These are phyloP conservation scores for Cladophialophora bantiana DNA, from an alignment of 2,329 filamentous ascomycete genomes.

Conservation along the genomic window DNA sequence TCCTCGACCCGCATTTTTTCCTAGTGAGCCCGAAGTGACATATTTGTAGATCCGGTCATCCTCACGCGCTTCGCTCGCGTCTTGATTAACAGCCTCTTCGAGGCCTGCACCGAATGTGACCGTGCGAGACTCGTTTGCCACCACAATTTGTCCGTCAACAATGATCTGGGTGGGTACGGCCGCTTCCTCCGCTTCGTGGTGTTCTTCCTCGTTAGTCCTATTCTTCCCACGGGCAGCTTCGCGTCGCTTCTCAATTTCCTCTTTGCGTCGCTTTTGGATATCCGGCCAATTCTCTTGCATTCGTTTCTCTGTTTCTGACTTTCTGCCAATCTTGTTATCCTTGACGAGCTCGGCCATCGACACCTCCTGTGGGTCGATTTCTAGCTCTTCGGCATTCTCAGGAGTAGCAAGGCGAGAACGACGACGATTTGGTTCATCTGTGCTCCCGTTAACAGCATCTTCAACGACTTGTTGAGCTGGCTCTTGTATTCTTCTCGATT, in stretches of 20 bases:
- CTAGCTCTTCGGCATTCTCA: constrained; percentile 55
- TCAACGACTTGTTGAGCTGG: constrained; percentile 29
- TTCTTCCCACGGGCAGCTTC: constrained; percentile 39
- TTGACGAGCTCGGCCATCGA: constrained; percentile 66
- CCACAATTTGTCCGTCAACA: constrained; percentile 64
- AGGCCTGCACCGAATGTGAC: constrained; percentile 65
- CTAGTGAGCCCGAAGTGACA: constrained; percentile 56
- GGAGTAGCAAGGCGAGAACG: constrained; percentile 43
- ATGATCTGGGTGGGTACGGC: constrained; percentile 59
- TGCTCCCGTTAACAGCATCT: constrained; percentile 18
- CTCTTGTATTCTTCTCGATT: constrained; percentile 20
- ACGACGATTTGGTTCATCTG: constrained; percentile 9
- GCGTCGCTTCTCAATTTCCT: constrained; percentile 46
- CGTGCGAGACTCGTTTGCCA: constrained; percentile 60
- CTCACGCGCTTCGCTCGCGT: constrained; percentile 53
- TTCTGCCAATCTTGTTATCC: constrained; percentile 61
- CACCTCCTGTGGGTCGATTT: constrained; percentile 61
- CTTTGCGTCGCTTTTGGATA: constrained; percentile 53
- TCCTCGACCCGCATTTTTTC: constrained; percentile 55
- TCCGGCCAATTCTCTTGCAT: constrained; percentile 66
- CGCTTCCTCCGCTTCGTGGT: constrained; percentile 13
- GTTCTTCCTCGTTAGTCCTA: constrained; percentile 27
- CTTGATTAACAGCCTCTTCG: constrained; percentile 51
- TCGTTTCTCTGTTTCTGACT: constrained; percentile 64
- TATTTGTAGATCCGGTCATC: constrained; percentile 54